Conservation (phyloP, 2,329 filamentous ascomycete species). For the Chlorencoelia australis region DNA sequence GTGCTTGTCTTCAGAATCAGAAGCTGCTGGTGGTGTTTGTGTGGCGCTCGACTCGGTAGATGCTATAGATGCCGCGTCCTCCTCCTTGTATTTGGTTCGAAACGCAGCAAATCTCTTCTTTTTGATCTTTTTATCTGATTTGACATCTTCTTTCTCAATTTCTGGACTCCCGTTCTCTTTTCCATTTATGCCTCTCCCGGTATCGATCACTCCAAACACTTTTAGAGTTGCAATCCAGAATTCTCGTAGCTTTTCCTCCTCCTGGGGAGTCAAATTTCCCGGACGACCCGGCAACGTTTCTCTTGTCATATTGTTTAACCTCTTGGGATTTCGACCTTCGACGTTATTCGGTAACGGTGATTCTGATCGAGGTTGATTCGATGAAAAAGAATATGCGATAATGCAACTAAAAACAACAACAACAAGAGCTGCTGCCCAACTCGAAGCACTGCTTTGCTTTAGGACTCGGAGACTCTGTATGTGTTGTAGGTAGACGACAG, state of each 20-base stretch:
- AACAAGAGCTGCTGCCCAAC: conserved; percentile 1
- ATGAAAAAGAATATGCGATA: too few species aligned
- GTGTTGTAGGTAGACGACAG: too few species aligned
- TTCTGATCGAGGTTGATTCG: too few species aligned
- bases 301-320: conserved; percentile 30
- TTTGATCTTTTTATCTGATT: conserved; percentile 47
- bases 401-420: too few species aligned
- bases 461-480: too few species aligned
- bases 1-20: conserved; percentile 72
- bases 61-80: conserved; percentile 34
- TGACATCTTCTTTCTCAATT: conserved; percentile 14
- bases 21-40: conserved; percentile 21
- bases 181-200: conserved; percentile 25
- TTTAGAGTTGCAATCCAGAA: conserved; percentile 72
- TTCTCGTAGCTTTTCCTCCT: conserved; percentile 80
- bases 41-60: conserved; percentile 17
- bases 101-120: conserved; percentile 68
- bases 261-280: conserved; percentile 78
- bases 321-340: not conserved
- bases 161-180: conserved; percentile 12
- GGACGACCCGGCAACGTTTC: conserved; percentile 58
- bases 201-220: conserved; percentile 55
- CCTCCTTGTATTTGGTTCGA: conserved; percentile 47
- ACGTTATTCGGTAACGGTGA: too few species aligned
- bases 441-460: conserved; percentile 5